A percentile compares a stretch with the other conserved stretches of the same genome.
These are phyloP conservation scores for Candida tetrigidarum DNA, from an alignment of 1,139 yeast species.

Conservation along the genomic window DNA sequence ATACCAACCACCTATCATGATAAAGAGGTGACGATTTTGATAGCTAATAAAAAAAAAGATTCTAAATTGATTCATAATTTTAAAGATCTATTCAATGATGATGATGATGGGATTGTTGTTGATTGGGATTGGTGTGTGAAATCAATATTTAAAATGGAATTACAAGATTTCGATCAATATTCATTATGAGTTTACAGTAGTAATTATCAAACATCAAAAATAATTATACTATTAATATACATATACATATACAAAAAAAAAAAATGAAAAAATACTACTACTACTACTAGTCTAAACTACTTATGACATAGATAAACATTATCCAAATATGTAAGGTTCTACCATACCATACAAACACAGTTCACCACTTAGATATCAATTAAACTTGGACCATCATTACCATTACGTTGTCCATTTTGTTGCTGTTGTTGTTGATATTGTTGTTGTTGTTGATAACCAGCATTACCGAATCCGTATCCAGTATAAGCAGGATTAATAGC, in stretches of 20 bases:
- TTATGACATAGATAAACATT: background rate
- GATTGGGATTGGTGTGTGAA: conserved; percentile 76
- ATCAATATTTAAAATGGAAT: conserved; percentile 54
- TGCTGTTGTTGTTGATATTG: conserved; percentile 32
- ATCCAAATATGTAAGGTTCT: background rate
- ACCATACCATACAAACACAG: background rate
- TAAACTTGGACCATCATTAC: conserved; percentile 49
- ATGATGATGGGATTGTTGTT: conserved; percentile 35
- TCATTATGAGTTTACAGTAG: conserved; percentile 17
- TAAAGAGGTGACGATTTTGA: conserved; percentile 27
- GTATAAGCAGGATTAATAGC: conserved; percentile 56
- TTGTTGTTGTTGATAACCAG: conserved; percentile 31
- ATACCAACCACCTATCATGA: conserved; percentile 16
- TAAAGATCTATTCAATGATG: conserved; percentile 21
- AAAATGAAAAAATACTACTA: background rate
- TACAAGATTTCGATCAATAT: conserved; percentile 31
- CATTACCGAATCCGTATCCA: conserved; percentile 93
- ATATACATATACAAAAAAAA: conserved; percentile 1
- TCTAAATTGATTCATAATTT: conserved; percentile 47
- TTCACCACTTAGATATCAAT: conserved; percentile 39
- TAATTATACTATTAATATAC: conserved; percentile 1
- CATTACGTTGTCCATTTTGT: conserved; percentile 24
- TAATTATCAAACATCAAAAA: background rate
- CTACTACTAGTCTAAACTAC: no score
- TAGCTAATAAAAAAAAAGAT: conserved; percentile 49